Conservation (phyloP, 371 early-diverging fungal genomes). For the Mucor circinelloides region DNA sequence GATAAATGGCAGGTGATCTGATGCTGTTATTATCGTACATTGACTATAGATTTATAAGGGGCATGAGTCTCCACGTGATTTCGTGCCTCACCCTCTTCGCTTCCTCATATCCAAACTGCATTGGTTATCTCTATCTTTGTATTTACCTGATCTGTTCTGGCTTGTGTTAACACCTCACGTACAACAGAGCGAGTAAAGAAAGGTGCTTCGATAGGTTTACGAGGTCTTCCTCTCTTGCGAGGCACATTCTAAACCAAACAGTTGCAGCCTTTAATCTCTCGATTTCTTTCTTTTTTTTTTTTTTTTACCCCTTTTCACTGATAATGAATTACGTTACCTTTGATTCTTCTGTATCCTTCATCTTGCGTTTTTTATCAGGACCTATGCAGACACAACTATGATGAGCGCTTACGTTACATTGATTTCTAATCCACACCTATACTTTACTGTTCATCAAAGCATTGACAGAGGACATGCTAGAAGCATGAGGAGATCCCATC, state of each 20-base stretch:
- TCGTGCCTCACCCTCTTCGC: background rate
- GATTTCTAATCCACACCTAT: background rate
- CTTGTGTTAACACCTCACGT: constrained; percentile 7
- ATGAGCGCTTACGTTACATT: background rate
- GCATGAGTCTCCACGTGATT: background rate
- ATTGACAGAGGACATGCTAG: constrained; percentile 18
- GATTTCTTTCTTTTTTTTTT: no score
- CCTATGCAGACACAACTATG: background rate
- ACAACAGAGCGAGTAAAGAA: constrained; percentile 18
- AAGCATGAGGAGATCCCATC: constrained; percentile 39
- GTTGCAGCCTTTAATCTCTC: background rate
- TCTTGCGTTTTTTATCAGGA: constrained; percentile 4
- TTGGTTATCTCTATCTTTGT: background rate
- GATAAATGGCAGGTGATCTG: constrained; percentile 2
- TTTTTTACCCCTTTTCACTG: background rate
- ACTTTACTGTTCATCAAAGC: constrained; percentile 1
- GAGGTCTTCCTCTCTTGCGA: constrained; percentile 39
- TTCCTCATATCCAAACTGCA: background rate
- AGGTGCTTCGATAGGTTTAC: constrained; percentile 21
- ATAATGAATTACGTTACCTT: background rate
- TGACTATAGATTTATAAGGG: background rate
- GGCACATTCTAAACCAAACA: constrained; percentile 1
- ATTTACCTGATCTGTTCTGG: constrained; percentile 19
- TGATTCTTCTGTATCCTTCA: constrained; percentile 1
- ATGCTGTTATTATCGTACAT: background rate